Percentiles rank a stretch among this genome's conserved stretches.
Conservation (phyloP, 2,329 filamentous ascomycete genomes). For the Cercospora nicotianae region DNA sequence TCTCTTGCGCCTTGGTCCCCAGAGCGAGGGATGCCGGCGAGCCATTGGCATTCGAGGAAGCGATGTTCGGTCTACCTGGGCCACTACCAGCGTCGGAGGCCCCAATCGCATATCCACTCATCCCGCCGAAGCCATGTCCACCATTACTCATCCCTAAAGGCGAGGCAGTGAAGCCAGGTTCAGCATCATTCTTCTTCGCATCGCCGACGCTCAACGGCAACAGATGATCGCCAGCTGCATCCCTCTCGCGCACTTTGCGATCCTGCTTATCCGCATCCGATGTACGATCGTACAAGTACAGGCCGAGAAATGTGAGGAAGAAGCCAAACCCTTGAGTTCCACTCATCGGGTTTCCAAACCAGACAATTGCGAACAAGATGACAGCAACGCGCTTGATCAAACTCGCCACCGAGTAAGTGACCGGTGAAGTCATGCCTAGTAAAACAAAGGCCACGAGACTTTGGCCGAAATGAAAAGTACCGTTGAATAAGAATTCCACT, state of each 20-base stretch:
- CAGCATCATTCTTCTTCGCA: slow-evolving; percentile 38
- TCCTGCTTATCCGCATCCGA: slow-evolving; percentile 86
- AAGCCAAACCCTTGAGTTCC: slow-evolving; percentile 81
- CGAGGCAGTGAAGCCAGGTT: slow-evolving; percentile 24
- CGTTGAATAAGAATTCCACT: slow-evolving; percentile 95
- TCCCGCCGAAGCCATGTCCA: slow-evolving; percentile 25
- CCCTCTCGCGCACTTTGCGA: slow-evolving; percentile 64
- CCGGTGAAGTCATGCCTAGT: slow-evolving; percentile 88
- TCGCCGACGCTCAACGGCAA: slow-evolving; percentile 60
- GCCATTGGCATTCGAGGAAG: slow-evolving; percentile 23
- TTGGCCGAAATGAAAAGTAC: slow-evolving; percentile 92
- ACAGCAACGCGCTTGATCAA: slow-evolving; percentile 97
- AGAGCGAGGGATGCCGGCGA: slow-evolving; percentile 58
- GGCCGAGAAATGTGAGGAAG: slow-evolving; percentile 79
- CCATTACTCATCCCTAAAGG: slow-evolving; percentile 23
- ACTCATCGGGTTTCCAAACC: slow-evolving; percentile 91
- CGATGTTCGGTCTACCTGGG: slow-evolving; percentile 27
- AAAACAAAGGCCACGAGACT: slow-evolving; percentile 94
- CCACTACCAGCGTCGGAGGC: slow-evolving; percentile 24
- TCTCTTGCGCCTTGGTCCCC: slow-evolving; percentile 82
- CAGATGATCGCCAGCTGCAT: slow-evolving; percentile 62
- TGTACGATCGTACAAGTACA: slow-evolving; percentile 94
- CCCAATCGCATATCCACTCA: slow-evolving; percentile 36
- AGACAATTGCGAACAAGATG: slow-evolving; percentile 89
- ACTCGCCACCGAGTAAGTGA: slow-evolving; percentile 94